These are phyloP conservation scores for Pseudopyricularia javanii DNA, from an alignment of 2,329 filamentous ascomycete species.

Conservation along the genomic window DNA sequence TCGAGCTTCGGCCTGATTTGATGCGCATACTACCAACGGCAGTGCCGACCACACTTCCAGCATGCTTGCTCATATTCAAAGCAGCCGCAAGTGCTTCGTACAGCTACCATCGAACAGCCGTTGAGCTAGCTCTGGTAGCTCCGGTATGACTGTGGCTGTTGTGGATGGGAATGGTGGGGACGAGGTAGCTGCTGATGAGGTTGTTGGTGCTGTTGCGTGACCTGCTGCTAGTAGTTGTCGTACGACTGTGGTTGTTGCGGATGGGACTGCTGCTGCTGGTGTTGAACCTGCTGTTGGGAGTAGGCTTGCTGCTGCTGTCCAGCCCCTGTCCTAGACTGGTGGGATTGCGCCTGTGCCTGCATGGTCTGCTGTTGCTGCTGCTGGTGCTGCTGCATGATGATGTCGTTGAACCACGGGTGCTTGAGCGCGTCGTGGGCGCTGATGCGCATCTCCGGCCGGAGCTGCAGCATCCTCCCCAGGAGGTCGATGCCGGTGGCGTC, in stretches of 20 bases:
- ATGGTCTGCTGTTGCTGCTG: neutral
- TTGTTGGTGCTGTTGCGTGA: neutral
- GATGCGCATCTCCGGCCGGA: conserved; percentile 83
- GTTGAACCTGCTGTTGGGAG: conserved; percentile 13
- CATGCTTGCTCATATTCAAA: no score
- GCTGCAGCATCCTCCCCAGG: conserved; percentile 79
- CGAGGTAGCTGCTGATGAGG: no score
- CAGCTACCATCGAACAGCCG: no score
- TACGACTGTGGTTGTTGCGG: conserved; percentile 1
- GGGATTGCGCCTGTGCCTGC: conserved; percentile 3
- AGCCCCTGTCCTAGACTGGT: conserved; percentile 4
- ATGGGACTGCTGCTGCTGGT: conserved; percentile 7
- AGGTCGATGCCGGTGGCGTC: conserved; percentile 80
- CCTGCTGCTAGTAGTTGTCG: neutral
- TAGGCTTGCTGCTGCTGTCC: conserved; percentile 9
- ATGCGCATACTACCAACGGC: no score
- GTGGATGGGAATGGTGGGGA: no score
- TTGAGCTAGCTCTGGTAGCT: no score
- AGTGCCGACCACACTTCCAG: no score
- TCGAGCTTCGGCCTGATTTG: no score
- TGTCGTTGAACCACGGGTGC: conserved; percentile 84
- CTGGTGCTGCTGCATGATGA: conserved; percentile 43
- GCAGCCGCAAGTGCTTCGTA: no score
- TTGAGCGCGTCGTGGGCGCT: conserved; percentile 75
- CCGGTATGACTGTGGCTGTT: no score